A percentile compares a stretch with the other conserved stretches of the same genome.
These are phyloP conservation scores for Lactarius deliciosus DNA, from an alignment of 768 basidiomycete species.

Conservation along the genomic window DNA sequence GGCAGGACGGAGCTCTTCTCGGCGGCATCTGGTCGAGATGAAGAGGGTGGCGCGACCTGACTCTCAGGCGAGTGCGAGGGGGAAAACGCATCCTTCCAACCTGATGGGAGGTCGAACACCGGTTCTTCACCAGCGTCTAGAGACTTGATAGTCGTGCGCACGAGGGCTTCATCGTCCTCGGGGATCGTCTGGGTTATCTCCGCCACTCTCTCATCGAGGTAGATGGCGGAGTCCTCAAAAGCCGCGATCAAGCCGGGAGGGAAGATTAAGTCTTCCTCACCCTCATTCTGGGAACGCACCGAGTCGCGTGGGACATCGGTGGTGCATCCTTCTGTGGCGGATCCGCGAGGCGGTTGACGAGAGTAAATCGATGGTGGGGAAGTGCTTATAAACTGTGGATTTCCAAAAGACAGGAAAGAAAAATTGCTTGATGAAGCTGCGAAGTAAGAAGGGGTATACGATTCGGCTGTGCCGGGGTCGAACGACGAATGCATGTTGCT, in stretches of 20 bases:
- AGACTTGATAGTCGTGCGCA: conserved; percentile 20
- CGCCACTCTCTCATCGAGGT: background rate
- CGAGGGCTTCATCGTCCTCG: conserved; percentile 20
- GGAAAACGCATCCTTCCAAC: conserved; percentile 17
- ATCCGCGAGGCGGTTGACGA: background rate
- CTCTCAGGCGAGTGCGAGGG: background rate
- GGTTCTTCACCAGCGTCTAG: conserved; percentile 24
- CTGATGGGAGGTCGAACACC: conserved; percentile 14
- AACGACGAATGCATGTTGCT: background rate
- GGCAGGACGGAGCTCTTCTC: conserved; percentile 19
- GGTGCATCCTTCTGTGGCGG: background rate
- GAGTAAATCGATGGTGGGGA: conserved; percentile 7
- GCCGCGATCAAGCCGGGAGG: conserved; percentile 1
- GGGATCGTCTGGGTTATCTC: background rate
- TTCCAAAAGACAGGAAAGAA: conserved; percentile 4
- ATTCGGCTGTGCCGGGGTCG: background rate
- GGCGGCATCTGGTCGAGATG: background rate
- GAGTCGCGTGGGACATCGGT: background rate
- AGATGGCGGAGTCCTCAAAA: conserved; percentile 12
- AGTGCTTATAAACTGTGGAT: conserved; percentile 7
- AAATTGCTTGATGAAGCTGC: background rate
- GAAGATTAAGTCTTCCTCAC: background rate
- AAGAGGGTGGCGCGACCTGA: background rate
- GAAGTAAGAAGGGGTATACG: background rate
- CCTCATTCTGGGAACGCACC: conserved; percentile 7